These are phyloP conservation scores for Bacterosira constricta DNA, from an alignment of 108 stramenopile genomes.

Conservation along the genomic window DNA sequence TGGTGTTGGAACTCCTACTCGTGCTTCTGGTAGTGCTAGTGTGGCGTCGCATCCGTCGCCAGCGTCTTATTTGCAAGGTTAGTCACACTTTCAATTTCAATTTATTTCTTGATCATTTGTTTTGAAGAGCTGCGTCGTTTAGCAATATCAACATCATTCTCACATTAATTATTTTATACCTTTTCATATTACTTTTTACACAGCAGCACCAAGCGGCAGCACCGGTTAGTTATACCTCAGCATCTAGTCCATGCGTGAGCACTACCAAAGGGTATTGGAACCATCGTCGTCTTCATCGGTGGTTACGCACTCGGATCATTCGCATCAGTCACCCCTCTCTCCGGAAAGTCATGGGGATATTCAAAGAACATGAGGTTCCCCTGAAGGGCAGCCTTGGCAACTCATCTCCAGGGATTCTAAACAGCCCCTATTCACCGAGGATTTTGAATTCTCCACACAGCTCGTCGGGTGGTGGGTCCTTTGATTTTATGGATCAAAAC, in stretches of 20 bases:
- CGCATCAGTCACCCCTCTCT: conserved; percentile 8
- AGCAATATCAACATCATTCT: too few species aligned
- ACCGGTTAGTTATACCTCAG: not conserved
- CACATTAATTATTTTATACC: too few species aligned
- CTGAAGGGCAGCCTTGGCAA: not conserved
- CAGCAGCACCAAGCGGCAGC: not conserved
- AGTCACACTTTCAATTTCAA: too few species aligned
- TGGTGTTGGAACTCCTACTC: not conserved
- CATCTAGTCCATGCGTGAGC: too few species aligned
- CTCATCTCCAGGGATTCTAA: conserved; percentile 1
- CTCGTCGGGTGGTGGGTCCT: conserved; percentile 21
- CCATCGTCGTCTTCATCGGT: conserved; percentile 33
- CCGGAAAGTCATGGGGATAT: conserved; percentile 1
- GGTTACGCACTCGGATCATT: conserved; percentile 22
- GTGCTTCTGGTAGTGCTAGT: not conserved
- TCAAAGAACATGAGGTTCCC: not conserved
- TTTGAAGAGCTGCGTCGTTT: too few species aligned
- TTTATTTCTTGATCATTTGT: too few species aligned
- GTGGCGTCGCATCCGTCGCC: not conserved
- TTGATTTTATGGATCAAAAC: conserved; percentile 41
- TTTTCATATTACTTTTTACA: not conserved
- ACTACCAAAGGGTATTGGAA: conserved; percentile 26
- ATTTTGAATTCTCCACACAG: not conserved
- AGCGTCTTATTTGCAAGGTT: too few species aligned
- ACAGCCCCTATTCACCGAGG: not conserved